phyloP scores from a whole-genome alignment of 208 protist genomes.

The Leptomonas pyrrhocoris region DNA sequence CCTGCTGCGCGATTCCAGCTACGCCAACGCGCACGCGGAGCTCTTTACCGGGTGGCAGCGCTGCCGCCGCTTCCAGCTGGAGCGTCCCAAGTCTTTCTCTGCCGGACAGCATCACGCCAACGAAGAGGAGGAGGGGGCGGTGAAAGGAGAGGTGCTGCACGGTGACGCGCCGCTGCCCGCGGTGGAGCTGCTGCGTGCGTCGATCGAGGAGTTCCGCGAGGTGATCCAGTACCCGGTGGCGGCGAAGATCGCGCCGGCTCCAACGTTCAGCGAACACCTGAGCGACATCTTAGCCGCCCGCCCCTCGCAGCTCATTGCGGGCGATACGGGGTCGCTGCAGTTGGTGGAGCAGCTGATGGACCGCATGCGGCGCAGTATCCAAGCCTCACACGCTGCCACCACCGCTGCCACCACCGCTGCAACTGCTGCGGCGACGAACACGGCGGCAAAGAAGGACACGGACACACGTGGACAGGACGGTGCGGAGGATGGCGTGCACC shows the following conservation, averaged over 20 bases:
- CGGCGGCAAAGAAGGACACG: background rate
- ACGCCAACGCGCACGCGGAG: conserved; percentile 48
- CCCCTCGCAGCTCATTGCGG: conserved; percentile 46
- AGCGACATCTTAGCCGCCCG: conserved; percentile 39
- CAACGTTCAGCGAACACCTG: conserved; percentile 66
- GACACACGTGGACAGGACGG: conserved; percentile 3
- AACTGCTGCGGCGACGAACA: no score
- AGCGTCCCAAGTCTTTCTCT: conserved; percentile 6
- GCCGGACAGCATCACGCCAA: background rate
- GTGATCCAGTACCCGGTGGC: conserved; percentile 63
- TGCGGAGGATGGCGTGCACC: conserved; percentile 32
- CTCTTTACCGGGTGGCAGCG: conserved; percentile 52
- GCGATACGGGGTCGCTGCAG: conserved; percentile 35
- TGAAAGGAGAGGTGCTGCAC: background rate
- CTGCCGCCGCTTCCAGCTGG: conserved; percentile 55
- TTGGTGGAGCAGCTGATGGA: conserved; percentile 48
- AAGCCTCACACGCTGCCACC: conserved; percentile 20
- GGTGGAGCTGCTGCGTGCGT: conserved; percentile 39
- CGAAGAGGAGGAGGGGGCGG: conserved; percentile 3
- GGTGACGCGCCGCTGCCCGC: conserved; percentile 23
- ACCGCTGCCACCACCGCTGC: background rate
- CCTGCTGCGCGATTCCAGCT: conserved; percentile 65
- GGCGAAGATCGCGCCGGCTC: conserved; percentile 33
- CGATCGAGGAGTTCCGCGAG: conserved; percentile 83
- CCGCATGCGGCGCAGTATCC: conserved; percentile 37